Evolutionary conservation across 257 asterid species (phyloP).

Genomic region (Penstemon davidsonii): DNA sequence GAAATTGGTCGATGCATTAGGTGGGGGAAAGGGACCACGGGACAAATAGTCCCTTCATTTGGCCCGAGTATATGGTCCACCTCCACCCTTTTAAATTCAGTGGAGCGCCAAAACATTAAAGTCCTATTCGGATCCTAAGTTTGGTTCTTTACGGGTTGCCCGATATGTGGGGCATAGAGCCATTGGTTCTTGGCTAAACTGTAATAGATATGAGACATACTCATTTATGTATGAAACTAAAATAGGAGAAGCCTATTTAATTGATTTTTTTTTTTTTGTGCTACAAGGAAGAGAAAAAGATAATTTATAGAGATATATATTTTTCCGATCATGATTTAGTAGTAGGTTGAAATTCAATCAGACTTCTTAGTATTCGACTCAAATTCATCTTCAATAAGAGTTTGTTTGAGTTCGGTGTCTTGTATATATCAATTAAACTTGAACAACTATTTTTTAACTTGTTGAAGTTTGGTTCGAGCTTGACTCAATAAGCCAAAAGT

Average conservation of each 20-base stretch:
- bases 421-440: too few species aligned
- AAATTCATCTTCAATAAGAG: too few species aligned
- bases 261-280: not conserved
- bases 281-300: too few species aligned
- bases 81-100: slow-evolving; percentile 34
- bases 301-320: too few species aligned
- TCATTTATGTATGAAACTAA: too few species aligned
- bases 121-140: slow-evolving; percentile 10
- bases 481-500: too few species aligned
- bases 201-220: not conserved
- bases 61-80: slow-evolving; percentile 15
- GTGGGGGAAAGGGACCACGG: slow-evolving; percentile 19
- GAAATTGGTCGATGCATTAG: slow-evolving; percentile 15
- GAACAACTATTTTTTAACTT: too few species aligned
- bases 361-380: too few species aligned
- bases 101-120: slow-evolving; percentile 32
- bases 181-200: not conserved
- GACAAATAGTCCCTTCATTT: slow-evolving; percentile 6
- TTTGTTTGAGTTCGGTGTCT: too few species aligned
- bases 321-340: too few species aligned
- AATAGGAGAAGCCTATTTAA: not conserved
- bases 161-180: slow-evolving; percentile 1
- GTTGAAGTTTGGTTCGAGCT: too few species aligned
- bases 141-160: not conserved
- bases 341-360: too few species aligned